phyloP scores from a whole-genome alignment of 345 rosid species.

The Populus alba region DNA sequence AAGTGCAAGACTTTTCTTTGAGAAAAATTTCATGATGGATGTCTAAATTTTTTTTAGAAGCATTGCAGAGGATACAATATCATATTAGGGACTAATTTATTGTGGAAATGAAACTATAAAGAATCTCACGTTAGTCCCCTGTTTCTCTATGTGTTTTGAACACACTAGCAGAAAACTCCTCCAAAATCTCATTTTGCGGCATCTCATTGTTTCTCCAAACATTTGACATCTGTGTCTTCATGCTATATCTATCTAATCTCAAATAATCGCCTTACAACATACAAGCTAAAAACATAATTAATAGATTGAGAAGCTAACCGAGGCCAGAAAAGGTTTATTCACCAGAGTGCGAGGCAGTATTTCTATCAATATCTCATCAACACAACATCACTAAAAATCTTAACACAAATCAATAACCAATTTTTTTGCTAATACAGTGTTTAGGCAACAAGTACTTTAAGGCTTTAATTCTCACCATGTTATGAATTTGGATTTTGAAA shows the following conservation, averaged over 20 bases:
- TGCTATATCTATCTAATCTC: neutral
- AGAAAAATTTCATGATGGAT: neutral
- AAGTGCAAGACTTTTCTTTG: neutral
- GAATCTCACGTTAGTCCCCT: neutral
- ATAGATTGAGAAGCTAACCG: neutral
- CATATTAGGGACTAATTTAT: neutral
- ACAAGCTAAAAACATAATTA: neutral
- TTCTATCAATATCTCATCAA: conserved; percentile 1
- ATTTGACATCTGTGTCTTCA: neutral
- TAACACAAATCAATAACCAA: neutral
- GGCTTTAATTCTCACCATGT: neutral
- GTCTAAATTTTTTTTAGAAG: neutral
- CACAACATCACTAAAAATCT: neutral
- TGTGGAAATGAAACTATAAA: neutral
- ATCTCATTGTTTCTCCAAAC: neutral
- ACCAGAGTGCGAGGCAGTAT: neutral
- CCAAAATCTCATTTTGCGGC: neutral
- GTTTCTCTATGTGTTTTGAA: neutral
- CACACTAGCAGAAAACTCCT: neutral
- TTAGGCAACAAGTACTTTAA: neutral
- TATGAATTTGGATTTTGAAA: neutral
- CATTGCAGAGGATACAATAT: neutral
- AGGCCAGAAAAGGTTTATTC: neutral
- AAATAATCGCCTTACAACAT: neutral
- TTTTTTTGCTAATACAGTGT: neutral